These are phyloP conservation scores for Coprinellus micaceus DNA, from an alignment of 768 basidiomycete species.

Conservation along the genomic window DNA sequence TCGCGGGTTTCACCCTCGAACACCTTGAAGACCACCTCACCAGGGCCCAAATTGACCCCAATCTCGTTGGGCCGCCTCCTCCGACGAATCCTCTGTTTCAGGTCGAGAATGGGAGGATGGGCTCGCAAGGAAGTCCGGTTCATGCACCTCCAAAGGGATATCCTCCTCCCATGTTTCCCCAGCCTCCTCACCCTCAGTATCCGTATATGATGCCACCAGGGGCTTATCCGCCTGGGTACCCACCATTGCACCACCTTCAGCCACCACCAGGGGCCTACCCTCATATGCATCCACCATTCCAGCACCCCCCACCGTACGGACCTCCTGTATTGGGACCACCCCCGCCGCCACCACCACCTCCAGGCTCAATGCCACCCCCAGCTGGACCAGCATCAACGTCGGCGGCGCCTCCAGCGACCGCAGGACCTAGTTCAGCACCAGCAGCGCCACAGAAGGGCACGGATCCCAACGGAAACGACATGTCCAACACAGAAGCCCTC, in stretches of 20 bases:
- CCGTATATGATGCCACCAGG: conserved; percentile 42
- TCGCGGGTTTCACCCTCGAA: conserved; percentile 63
- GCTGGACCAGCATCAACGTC: conserved; percentile 19
- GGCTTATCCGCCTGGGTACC: conserved; percentile 26
- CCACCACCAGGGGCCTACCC: conserved; percentile 47
- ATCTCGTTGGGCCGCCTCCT: conserved; percentile 19
- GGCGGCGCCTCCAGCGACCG: conserved; percentile 15
- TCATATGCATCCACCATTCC: conserved; percentile 60
- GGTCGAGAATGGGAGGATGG: conserved; percentile 25
- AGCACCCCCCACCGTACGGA: conserved; percentile 40
- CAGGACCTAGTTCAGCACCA: conserved; percentile 7
- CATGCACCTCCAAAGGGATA: conserved; percentile 29
- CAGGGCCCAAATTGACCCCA: conserved; percentile 63
- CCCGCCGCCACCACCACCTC: conserved; percentile 23
- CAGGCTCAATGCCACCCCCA: conserved; percentile 22
- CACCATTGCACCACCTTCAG: conserved; percentile 26
- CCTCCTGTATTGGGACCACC: conserved; percentile 37
- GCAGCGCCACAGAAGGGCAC: conserved; percentile 57
- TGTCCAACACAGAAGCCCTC: conserved; percentile 70
- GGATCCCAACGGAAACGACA: conserved; percentile 77
- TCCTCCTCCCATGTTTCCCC: conserved; percentile 33
- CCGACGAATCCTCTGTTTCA: conserved; percentile 29
- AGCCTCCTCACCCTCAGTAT: conserved; percentile 30
- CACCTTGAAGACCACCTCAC: conserved; percentile 62
- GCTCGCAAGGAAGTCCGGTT: conserved; percentile 30